phyloP scores from a whole-genome alignment of 1,284 basidiomycete genomes.

The Psilocybe mexicana region DNA sequence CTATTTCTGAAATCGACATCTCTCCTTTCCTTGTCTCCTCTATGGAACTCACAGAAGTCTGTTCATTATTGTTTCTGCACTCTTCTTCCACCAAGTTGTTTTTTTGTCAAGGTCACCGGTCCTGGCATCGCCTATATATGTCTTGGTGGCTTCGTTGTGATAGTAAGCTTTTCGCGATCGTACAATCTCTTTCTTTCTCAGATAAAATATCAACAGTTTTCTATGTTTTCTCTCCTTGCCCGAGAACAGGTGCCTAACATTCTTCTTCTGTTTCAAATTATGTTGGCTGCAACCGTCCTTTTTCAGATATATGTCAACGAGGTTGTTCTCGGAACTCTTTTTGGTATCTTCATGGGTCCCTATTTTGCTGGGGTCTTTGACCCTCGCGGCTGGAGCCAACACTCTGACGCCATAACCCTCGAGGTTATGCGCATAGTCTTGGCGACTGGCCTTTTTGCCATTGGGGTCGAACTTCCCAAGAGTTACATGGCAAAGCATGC shows the following conservation, averaged over 20 bases:
- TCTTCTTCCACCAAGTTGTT: conserved; percentile 22
- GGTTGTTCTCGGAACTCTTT: conserved; percentile 86
- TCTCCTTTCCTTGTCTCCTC: not conserved
- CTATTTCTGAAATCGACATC: too few species aligned
- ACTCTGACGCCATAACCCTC: conserved; percentile 65
- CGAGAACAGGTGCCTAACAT: conserved; percentile 66
- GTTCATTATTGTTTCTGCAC: conserved; percentile 20
- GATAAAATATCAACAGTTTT: conserved; percentile 53
- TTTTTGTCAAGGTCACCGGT: conserved; percentile 43
- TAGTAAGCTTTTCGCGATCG: conserved; percentile 38
- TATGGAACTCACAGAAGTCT: conserved; percentile 32
- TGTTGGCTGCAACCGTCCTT: not conserved
- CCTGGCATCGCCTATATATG: conserved; percentile 69
- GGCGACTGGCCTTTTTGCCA: conserved; percentile 69
- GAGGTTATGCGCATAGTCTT: conserved; percentile 78
- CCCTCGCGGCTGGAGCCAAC: conserved; percentile 72
- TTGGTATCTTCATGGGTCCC: conserved; percentile 65
- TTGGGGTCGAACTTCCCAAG: conserved; percentile 72
- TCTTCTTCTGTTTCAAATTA: not conserved
- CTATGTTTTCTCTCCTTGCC: conserved; percentile 77
- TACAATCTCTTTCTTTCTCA: not conserved
- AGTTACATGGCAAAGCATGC: conserved; percentile 66
- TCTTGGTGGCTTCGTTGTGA: conserved; percentile 77
- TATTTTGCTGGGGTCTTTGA: conserved; percentile 77
- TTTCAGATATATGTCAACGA: conserved; percentile 84